Conservation (phyloP, 2,329 filamentous ascomycete species). For the Cercospora janseana region DNA sequence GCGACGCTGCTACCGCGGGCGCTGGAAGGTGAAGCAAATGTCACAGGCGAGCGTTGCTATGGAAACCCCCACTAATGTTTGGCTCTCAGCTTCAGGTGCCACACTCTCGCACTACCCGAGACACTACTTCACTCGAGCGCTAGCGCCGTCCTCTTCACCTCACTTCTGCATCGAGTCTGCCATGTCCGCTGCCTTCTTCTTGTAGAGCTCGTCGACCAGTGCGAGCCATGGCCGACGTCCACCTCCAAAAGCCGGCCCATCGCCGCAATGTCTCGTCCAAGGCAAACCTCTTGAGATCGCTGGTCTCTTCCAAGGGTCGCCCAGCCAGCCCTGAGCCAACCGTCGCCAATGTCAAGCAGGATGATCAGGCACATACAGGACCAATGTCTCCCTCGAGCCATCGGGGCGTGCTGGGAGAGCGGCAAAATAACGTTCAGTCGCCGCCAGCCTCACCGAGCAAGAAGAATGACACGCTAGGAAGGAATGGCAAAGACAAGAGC, state of each 20-base stretch:
- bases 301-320: slow-evolving; percentile 52
- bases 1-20: slow-evolving; percentile 1
- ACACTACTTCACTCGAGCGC: slow-evolving; percentile 7
- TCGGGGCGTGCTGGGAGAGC: slow-evolving; percentile 33
- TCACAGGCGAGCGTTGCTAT: slow-evolving; percentile 2
- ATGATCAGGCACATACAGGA: slow-evolving; percentile 31
- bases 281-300: slow-evolving; percentile 53
- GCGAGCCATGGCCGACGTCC: slow-evolving; percentile 17
- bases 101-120: slow-evolving; percentile 7
- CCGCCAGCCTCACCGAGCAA: slow-evolving; percentile 35
- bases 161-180: slow-evolving; percentile 2
- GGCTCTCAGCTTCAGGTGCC: background rate
- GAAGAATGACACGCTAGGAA: slow-evolving; percentile 18
- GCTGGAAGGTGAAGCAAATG: slow-evolving; percentile 2
- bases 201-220: background rate
- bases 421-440: slow-evolving; percentile 36
- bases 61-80: background rate
- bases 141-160: slow-evolving; percentile 2
- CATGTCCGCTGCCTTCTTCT: slow-evolving; percentile 9
- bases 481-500: slow-evolving; percentile 41
- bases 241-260: slow-evolving; percentile 16
- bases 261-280: slow-evolving; percentile 36
- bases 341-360: slow-evolving; percentile 34
- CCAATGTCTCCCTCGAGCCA: slow-evolving; percentile 44
- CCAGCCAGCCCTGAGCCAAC: slow-evolving; percentile 47